phyloP scores from a whole-genome alignment of 306 rosid species.

The Crotalaria pallida region DNA sequence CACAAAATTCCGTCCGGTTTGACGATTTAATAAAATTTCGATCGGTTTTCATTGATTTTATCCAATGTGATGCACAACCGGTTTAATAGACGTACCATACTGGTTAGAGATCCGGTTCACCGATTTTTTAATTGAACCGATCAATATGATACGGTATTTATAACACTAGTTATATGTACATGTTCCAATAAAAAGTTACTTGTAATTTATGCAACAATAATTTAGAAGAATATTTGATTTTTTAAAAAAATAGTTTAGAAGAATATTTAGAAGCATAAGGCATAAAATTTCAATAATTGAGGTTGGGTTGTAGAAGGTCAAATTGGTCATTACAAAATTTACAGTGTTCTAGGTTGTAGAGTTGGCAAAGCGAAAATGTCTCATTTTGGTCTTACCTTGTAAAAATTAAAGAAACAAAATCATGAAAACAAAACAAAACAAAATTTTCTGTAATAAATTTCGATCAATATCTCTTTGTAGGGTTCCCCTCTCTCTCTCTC shows the following conservation, averaged over 20 bases:
- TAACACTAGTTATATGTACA: too few relatives aligned
- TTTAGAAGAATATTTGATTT: not conserved
- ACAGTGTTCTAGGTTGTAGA: not conserved
- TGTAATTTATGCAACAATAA: not conserved
- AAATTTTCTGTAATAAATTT: constrained; percentile 7
- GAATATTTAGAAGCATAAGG: not conserved
- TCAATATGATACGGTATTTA: too few relatives aligned
- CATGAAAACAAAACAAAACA: not conserved
- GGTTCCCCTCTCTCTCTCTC: constrained; percentile 43
- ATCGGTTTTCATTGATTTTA: too few relatives aligned
- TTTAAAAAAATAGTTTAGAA: not conserved
- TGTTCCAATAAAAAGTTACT: too few relatives aligned
- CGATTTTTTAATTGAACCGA: too few relatives aligned
- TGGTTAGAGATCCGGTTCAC: too few relatives aligned
- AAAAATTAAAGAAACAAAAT: not conserved
- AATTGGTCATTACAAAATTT: not conserved
- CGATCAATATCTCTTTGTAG: constrained; percentile 50
- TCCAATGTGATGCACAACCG: too few relatives aligned
- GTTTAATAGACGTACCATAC: too few relatives aligned
- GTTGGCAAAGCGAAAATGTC: not conserved
- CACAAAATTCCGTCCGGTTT: too few relatives aligned
- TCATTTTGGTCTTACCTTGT: not conserved
- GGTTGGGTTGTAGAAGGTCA: not conserved
- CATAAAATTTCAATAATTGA: constrained; percentile 1
- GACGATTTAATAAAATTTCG: too few relatives aligned